Conservation (phyloP, 352 stramenopile species). For the Elongisporangium undulatum region DNA sequence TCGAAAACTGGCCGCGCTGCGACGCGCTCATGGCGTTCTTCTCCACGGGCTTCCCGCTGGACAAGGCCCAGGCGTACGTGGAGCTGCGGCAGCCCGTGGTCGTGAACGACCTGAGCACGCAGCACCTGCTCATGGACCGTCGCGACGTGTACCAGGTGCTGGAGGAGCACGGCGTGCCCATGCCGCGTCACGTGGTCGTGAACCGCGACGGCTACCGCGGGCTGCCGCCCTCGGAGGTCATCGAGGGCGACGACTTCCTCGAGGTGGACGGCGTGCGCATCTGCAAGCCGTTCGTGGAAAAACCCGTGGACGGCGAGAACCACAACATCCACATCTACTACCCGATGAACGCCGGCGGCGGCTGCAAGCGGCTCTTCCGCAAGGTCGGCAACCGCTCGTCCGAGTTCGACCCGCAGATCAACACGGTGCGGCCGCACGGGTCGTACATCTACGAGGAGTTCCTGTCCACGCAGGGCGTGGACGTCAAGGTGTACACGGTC, state of each 20-base stretch:
- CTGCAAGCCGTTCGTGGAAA: constrained; percentile 99
- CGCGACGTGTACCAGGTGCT: constrained; percentile 94
- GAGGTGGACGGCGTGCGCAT: constrained; percentile 93
- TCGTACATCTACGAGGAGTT: constrained; percentile 99
- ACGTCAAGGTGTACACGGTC: constrained; percentile 99
- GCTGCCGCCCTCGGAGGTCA: constrained; percentile 18
- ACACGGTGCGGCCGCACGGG: constrained; percentile 88
- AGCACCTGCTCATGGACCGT: constrained; percentile 95
- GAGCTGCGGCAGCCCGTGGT: constrained; percentile 92
- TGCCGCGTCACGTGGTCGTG: constrained; percentile 94
- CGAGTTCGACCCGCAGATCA: constrained; percentile 96
- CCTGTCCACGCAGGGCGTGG: constrained; percentile 98
- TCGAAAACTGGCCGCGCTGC: constrained; percentile 92
- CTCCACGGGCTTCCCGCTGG: constrained; percentile 96
- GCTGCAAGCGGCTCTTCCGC: constrained; percentile 98
- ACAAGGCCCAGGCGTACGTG: constrained; percentile 97
- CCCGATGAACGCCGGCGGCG: constrained; percentile 96
- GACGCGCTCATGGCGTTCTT: constrained; percentile 99
- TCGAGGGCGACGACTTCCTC: constrained; percentile 79
- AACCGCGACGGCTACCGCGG: constrained; percentile 90
- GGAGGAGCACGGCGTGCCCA: constrained; percentile 90
- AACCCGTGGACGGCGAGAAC: constrained; percentile 99
- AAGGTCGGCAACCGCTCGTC: constrained; percentile 92
- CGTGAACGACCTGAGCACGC: constrained; percentile 97
- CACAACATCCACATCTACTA: constrained; percentile 99